Evolutionary conservation across 768 basidiomycete genomes (phyloP).

Genomic region (Austroboletus eburneus): DNA sequence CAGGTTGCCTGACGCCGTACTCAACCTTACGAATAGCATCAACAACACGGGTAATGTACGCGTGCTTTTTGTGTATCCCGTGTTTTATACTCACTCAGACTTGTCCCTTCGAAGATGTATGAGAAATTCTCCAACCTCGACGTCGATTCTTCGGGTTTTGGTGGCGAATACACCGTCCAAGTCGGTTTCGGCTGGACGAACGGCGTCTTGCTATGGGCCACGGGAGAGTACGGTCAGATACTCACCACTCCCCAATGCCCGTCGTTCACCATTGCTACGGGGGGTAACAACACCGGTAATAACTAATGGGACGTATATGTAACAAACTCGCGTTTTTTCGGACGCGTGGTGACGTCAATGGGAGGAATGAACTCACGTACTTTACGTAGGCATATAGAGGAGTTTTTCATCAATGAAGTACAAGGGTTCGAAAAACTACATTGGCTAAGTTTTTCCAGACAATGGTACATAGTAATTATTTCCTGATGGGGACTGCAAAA

Average conservation of each 20-base stretch:
- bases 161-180: slow-evolving; percentile 89
- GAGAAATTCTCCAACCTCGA: slow-evolving; percentile 83
- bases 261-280: slow-evolving; percentile 23
- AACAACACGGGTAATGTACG: slow-evolving; percentile 72
- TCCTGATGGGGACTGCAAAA: too few relatives aligned
- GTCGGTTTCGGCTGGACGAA: slow-evolving; percentile 90
- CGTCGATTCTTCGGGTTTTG: slow-evolving; percentile 72
- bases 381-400: too few relatives aligned
- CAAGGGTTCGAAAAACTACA: too few relatives aligned
- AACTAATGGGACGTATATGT: too few relatives aligned
- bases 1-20: slow-evolving; percentile 61
- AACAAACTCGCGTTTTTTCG: too few relatives aligned
- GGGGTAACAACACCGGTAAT: too few relatives aligned
- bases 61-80: not conserved
- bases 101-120: slow-evolving; percentile 56
- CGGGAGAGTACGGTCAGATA: slow-evolving; percentile 57
- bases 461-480: too few relatives aligned
- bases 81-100: not conserved
- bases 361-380: too few relatives aligned
- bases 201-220: slow-evolving; percentile 73
- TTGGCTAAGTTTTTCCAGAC: too few relatives aligned
- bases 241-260: slow-evolving; percentile 68
- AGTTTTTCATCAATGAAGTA: too few relatives aligned
- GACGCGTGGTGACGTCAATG: too few relatives aligned
- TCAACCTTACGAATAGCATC: slow-evolving; percentile 64